phyloP scores from a whole-genome alignment of 441 rosid genomes.

The Gossypium trilobum region DNA sequence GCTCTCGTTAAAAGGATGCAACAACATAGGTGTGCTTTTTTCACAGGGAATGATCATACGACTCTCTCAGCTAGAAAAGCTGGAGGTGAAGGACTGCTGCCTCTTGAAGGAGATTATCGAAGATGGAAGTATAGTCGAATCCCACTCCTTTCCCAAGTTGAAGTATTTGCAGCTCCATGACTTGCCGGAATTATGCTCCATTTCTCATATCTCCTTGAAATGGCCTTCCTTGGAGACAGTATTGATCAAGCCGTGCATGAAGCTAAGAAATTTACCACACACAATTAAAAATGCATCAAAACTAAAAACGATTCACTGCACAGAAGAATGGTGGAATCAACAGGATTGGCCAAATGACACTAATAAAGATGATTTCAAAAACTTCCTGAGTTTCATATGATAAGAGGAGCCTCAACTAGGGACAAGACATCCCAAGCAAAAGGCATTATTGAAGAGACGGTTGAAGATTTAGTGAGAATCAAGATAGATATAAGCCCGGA shows the following conservation, averaged over 20 bases:
- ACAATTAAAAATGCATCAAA: background rate
- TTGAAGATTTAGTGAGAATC: background rate
- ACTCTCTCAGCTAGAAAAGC: constrained; percentile 2
- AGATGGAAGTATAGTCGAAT: background rate
- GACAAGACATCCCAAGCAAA: background rate
- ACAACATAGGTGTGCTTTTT: background rate
- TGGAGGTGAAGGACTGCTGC: constrained; percentile 8
- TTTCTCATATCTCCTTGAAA: background rate
- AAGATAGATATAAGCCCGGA: background rate
- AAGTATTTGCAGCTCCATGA: background rate
- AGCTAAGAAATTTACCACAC: background rate
- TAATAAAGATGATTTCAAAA: background rate
- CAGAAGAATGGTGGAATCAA: constrained; percentile 13
- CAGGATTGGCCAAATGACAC: constrained; percentile 4
- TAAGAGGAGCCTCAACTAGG: background rate
- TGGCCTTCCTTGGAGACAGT: constrained; percentile 12
- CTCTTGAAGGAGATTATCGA: background rate
- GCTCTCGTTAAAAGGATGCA: constrained; percentile 9
- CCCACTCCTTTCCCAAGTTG: constrained; percentile 3
- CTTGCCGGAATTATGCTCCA: constrained; percentile 9
- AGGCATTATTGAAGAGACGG: background rate
- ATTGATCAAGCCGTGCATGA: constrained; percentile 1
- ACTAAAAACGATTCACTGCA: constrained; percentile 3
- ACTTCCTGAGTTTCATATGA: constrained; percentile 4
- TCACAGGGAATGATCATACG: constrained; percentile 5